phyloP scores from a whole-genome alignment of 306 rosid genomes.

The Cucurbita pepo region DNA sequence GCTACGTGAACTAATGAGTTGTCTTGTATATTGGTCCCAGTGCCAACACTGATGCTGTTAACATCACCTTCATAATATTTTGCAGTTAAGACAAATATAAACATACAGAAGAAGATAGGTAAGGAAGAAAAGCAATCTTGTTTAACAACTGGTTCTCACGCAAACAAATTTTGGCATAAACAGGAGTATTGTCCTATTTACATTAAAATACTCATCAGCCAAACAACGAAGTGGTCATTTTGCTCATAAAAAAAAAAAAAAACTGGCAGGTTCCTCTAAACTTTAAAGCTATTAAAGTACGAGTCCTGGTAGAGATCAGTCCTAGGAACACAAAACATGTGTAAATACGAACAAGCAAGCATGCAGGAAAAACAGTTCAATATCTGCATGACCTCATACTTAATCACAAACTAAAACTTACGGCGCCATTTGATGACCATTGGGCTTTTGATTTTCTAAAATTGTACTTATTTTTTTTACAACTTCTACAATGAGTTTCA shows the following conservation, averaged over 20 bases:
- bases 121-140: neutral
- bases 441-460: no score
- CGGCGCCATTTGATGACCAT: no score
- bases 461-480: no score
- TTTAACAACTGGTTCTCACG: neutral
- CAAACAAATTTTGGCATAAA: neutral
- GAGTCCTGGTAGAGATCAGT: neutral
- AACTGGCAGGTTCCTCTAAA: neutral
- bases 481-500: no score
- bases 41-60: constrained; percentile 74
- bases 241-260: neutral
- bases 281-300: neutral
- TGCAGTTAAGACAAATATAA: constrained; percentile 8
- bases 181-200: neutral
- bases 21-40: constrained; percentile 92
- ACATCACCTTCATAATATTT: constrained; percentile 50
- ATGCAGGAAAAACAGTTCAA: neutral
- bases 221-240: neutral
- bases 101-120: neutral
- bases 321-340: no score
- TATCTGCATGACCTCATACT: neutral
- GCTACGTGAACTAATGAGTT: constrained; percentile 90
- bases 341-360: neutral
- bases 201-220: neutral
- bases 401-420: neutral